phyloP scores from a whole-genome alignment of 768 basidiomycete species.

The Russula earlei region DNA sequence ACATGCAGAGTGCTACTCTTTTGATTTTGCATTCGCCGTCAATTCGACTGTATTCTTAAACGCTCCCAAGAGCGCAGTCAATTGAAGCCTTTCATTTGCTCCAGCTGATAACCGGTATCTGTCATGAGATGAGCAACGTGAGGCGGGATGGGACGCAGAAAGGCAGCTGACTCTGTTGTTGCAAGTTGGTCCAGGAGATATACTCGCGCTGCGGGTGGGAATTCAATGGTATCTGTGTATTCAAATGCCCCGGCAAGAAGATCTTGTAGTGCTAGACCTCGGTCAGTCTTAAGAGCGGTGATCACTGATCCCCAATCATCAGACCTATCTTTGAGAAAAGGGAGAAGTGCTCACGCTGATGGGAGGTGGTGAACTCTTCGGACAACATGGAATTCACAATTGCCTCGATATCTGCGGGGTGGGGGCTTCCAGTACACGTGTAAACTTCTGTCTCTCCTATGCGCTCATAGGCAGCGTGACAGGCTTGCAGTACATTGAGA shows the following conservation, averaged over 20 bases:
- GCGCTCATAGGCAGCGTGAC: constrained; percentile 90
- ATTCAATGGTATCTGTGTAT: constrained; percentile 75
- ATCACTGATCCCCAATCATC: constrained; percentile 53
- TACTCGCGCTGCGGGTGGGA: constrained; percentile 77
- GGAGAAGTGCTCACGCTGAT: constrained; percentile 48
- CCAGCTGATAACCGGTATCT: constrained; percentile 91
- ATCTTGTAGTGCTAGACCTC: constrained; percentile 92
- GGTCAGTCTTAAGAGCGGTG: constrained; percentile 75
- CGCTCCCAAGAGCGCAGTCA: constrained; percentile 82
- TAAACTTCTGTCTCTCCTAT: constrained; percentile 89
- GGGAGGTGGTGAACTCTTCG: constrained; percentile 90
- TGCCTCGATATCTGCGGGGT: constrained; percentile 87
- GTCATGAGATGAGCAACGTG: background rate
- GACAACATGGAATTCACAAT: constrained; percentile 94
- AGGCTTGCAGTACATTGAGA: constrained; percentile 93
- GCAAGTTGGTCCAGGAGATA: constrained; percentile 90
- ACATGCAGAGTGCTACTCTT: constrained; percentile 9
- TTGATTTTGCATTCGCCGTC: constrained; percentile 34
- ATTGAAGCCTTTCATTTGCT: constrained; percentile 87
- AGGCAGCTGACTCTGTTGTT: constrained; percentile 74
- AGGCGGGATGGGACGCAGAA: background rate
- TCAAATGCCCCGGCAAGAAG: constrained; percentile 88
- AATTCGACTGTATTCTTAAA: constrained; percentile 91
- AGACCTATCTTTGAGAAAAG: background rate
- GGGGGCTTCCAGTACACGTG: constrained; percentile 93